Evolutionary conservation across 176 grass and related monocot species (phyloP).

Genomic region (Rhynchospora tenuis): DNA sequence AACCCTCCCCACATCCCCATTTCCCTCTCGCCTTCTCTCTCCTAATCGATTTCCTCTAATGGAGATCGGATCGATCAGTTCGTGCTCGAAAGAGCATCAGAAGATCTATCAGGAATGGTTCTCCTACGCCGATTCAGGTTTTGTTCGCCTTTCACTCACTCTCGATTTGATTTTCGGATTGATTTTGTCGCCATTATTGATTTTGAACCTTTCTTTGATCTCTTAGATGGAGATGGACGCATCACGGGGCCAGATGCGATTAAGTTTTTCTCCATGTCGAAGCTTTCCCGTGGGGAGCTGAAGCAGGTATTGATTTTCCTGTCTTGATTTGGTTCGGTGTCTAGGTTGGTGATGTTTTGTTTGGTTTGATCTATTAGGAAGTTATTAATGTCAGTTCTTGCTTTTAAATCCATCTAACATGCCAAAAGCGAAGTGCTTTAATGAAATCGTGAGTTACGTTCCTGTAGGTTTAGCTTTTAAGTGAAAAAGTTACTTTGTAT

Average conservation of each 20-base stretch:
- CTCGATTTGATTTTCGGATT: not conserved
- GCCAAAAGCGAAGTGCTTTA: not conserved
- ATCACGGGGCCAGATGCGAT: slow-evolving; percentile 89
- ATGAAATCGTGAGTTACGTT: not conserved
- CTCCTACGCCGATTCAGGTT: slow-evolving; percentile 81
- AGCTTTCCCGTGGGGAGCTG: slow-evolving; percentile 65
- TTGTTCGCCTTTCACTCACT: not conserved
- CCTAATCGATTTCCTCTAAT: slow-evolving; percentile 26
- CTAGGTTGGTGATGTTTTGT: not conserved
- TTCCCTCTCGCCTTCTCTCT: not conserved
- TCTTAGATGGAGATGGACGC: slow-evolving; percentile 79
- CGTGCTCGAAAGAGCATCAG: slow-evolving; percentile 65
- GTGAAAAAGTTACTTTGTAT: not conserved
- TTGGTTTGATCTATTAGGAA: not conserved
- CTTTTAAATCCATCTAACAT: not conserved
- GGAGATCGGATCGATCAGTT: slow-evolving; percentile 65
- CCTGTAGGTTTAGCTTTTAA: too few relatives aligned
- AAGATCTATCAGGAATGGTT: slow-evolving; percentile 91
- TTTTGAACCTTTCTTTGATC: not conserved
- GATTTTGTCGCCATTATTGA: not conserved
- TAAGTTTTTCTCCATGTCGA: slow-evolving; percentile 86
- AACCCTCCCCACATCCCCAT: not conserved
- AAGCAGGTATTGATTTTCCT: slow-evolving; percentile 52
- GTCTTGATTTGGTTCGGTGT: not conserved
- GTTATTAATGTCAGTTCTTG: not conserved